Evolutionary conservation across 345 rosid species (phyloP), one percentile per base, ranked within the genome.

Genomic region (Mallotus nudiflorus): DNA sequence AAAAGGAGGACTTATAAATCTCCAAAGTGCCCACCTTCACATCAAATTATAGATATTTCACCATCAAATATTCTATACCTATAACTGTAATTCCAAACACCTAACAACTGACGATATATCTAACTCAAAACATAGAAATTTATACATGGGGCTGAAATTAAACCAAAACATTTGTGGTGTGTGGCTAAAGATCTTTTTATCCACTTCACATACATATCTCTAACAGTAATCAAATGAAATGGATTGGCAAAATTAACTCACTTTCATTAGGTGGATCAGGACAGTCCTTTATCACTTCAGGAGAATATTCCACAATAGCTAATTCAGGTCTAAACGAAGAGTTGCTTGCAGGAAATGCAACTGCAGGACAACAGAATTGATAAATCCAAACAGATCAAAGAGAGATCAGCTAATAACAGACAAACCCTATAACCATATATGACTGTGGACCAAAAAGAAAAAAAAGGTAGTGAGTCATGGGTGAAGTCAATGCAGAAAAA

Each of bases 281-380:
- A 72, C 50, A 31, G 40, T 75, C 69, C 45, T 74, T 75, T 37
- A 68, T 53, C 53, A 68, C 67, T 46, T 85, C 71, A 42, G 87
- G 84, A 55, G 85, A 81, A 78, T 82, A 83, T 76, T 91, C 88
- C 74, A 84, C 88, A 6, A 91, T 70, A 69, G 90, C 86, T 78
- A 88, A 55, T 56, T 87, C 89, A 51, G 83, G 75, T 64, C 82
- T 81, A 62, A 82, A 64, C 51, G 84, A 71, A 69, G 82, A 58
- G 75, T 73, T 80, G 68, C 71, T 72, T 9, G 63, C 76, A 70
- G 86, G 71, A 69, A 77, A 81, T 73, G 85, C 72, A 72, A 66
- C 95, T 89, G 82, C 80, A 59, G 19, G 65, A n/a, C 15, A 10
- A 67, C 2, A 29, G 52, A 73, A 67, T 5, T 45, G 25, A 40